These are phyloP conservation scores for Diaporthe helianthi DNA, from an alignment of 2,329 filamentous ascomycete genomes.

Conservation along the genomic window DNA sequence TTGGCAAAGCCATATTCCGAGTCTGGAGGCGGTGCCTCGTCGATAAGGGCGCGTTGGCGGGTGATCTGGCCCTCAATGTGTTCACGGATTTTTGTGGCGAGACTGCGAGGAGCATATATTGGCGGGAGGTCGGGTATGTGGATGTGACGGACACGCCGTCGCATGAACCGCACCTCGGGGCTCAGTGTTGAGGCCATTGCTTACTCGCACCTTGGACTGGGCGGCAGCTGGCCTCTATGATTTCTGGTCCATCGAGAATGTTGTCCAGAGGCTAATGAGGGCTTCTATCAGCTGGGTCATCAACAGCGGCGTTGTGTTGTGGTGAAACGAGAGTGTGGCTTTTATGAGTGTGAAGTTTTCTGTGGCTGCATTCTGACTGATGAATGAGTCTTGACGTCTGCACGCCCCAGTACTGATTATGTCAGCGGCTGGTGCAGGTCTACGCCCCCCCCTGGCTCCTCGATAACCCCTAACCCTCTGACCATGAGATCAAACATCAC, in stretches of 20 bases:
- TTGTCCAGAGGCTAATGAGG: no score
- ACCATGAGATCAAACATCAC: not conserved
- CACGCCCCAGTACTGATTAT: not conserved
- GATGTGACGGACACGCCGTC: slow-evolving; percentile 31
- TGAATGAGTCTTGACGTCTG: slow-evolving; percentile 10
- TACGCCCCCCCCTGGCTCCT: no score
- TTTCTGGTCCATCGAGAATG: not conserved
- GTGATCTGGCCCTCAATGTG: slow-evolving; percentile 20
- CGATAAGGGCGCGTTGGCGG: not conserved
- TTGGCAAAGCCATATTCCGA: not conserved
- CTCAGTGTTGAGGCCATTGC: slow-evolving; percentile 25
- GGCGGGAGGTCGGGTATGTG: slow-evolving; percentile 33
- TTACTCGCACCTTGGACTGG: not conserved
- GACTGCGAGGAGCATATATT: slow-evolving; percentile 15
- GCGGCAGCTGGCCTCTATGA: not conserved
- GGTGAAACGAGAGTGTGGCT: not conserved
- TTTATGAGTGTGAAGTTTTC: not conserved
- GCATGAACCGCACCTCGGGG: slow-evolving; percentile 24
- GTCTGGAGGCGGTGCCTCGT: not conserved
- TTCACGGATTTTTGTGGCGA: slow-evolving; percentile 19
- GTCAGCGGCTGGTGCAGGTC: not conserved
- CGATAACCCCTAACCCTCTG: not conserved
- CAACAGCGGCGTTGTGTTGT: not conserved
- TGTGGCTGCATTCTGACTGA: not conserved
- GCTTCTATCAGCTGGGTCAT: no score